A percentile compares a stretch with the other conserved stretches of the same genome.
Evolutionary conservation across 805 yeast species (phyloP).

Genomic region (Priceomyces fermenticarens): DNA sequence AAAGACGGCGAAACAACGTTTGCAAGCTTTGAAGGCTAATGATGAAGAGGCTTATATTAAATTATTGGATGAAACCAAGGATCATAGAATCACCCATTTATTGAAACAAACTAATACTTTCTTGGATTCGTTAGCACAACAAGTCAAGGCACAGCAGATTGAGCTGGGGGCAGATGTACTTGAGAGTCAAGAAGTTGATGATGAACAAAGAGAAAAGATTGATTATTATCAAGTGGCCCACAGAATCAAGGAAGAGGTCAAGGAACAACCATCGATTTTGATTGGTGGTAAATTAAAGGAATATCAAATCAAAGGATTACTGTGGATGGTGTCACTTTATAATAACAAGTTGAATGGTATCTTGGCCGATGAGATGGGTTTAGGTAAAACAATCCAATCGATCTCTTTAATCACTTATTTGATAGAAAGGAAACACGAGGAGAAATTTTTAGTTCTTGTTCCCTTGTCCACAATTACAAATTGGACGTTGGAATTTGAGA

Average conservation of each 20-base stretch:
- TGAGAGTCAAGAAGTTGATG: constrained; percentile 38
- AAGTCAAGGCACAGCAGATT: constrained; percentile 73
- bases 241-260: constrained; percentile 62
- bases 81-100: constrained; percentile 81
- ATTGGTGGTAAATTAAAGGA: constrained; percentile 80
- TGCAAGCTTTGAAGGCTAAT: constrained; percentile 80
- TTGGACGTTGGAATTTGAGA: constrained; percentile 83
- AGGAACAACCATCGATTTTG: constrained; percentile 63
- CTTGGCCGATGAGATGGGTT: constrained; percentile 66
- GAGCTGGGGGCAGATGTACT: constrained; percentile 34
- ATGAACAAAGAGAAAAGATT: constrained; percentile 60
- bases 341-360: constrained; percentile 63
- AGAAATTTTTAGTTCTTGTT: constrained; percentile 75
- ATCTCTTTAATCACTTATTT: constrained; percentile 71
- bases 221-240: constrained; percentile 86
- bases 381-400: constrained; percentile 72
- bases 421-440: constrained; percentile 63
- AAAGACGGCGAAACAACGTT: constrained; percentile 81
- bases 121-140: constrained; percentile 74
- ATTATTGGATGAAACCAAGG: constrained; percentile 80
- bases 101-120: constrained; percentile 76
- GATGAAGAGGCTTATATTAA: constrained; percentile 88
- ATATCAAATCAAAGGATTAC: constrained; percentile 64
- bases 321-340: constrained; percentile 65
- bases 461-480: constrained; percentile 82